These are phyloP conservation scores for Uronychia binucleata DNA, from an alignment of 73 alveolate genomes.

Conservation along the genomic window DNA sequence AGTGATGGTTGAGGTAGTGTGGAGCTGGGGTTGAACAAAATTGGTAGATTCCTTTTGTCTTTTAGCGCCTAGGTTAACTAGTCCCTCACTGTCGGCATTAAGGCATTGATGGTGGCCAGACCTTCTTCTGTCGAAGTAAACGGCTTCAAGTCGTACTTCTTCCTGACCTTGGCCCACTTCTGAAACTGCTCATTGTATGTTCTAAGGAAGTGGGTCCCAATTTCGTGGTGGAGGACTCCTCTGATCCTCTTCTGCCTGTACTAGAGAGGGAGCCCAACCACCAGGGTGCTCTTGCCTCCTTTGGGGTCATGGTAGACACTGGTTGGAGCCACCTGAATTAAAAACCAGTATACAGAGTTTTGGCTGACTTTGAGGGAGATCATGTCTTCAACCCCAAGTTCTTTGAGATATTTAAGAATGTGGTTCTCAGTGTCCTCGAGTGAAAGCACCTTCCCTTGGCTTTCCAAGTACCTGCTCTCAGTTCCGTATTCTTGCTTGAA, in stretches of 20 bases:
- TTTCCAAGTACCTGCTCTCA: constrained; percentile 6
- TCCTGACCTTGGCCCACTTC: constrained; percentile 58
- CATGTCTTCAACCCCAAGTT: constrained; percentile 26
- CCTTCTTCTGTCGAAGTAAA: constrained; percentile 74
- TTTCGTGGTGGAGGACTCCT: constrained; percentile 72
- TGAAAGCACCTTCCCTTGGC: constrained; percentile 36
- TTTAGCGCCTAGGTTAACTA: constrained; percentile 9
- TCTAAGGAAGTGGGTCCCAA: constrained; percentile 76
- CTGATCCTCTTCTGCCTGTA: constrained; percentile 60
- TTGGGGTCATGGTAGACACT: constrained; percentile 55
- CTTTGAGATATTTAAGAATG: constrained; percentile 44
- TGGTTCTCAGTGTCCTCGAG: constrained; percentile 46
- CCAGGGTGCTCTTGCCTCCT: constrained; percentile 28
- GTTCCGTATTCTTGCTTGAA: constrained; percentile 27
- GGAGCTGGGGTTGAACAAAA: constrained; percentile 54
- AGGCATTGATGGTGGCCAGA: constrained; percentile 50
- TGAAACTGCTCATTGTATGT: constrained; percentile 58
- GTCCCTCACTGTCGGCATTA: constrained; percentile 37
- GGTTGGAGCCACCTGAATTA: constrained; percentile 48
- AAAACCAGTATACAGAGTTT: neutral
- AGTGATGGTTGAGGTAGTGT: too few species aligned
- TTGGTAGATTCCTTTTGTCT: constrained; percentile 52
- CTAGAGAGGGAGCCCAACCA: constrained; percentile 60
- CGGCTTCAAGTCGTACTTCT: constrained; percentile 53
- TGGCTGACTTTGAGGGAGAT: constrained; percentile 25